Base-by-base conservation (phyloP, 1,284 basidiomycete genomes). In the Pascua sp. region DNA sequence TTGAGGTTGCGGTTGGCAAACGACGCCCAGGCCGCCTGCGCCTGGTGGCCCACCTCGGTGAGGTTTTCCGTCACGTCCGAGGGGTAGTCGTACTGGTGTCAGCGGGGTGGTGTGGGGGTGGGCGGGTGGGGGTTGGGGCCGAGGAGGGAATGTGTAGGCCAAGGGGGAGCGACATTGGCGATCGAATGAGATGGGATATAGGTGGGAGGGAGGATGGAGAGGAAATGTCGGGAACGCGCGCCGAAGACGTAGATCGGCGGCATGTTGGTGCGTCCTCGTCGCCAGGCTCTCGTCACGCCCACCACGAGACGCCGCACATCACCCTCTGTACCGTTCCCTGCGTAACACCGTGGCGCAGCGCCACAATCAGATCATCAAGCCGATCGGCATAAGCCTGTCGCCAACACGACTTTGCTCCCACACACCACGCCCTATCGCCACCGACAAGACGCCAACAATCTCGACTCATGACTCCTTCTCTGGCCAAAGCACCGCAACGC, bases 1-100 rank as follows among this genome's bases (percentile, higher is more conserved):
- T 95, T 89, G 78, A 96, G 81, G 82, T 96, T 88, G 76, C 84
- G 82, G 66, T 90, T 85, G 64, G 95, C 95, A 77, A 98, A 89
- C 60, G 85, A 85, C 66, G 86, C 84, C 81, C 96, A 82, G 73
- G 85, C 85, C 70, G 88, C 85, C 57, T 89, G 82, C 74, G 95
- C 84, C 66, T 85, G 84, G 36, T 85, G 83, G 3, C 79, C 78
- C 32, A 81, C 67, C 64, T 83, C 81, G 15, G 70, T 69, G 41
- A 83, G 71, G 55, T 78, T 79, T 73, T 83, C 82, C 54, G 80
- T 75, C 55, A 83, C 69, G 62, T 82, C 79, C 53, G 78, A 78
- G 9, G 81, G 81, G 70, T 96, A 96, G 81, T 96, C 92, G 76
- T 95, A 96, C 42, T 77, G 57, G 12, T 1, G 42, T 36, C 39